Percentiles rank a stretch among this genome's conserved stretches.
Conservation (phyloP, 1,284 basidiomycete genomes). For the Agroathelia rolfsii region DNA sequence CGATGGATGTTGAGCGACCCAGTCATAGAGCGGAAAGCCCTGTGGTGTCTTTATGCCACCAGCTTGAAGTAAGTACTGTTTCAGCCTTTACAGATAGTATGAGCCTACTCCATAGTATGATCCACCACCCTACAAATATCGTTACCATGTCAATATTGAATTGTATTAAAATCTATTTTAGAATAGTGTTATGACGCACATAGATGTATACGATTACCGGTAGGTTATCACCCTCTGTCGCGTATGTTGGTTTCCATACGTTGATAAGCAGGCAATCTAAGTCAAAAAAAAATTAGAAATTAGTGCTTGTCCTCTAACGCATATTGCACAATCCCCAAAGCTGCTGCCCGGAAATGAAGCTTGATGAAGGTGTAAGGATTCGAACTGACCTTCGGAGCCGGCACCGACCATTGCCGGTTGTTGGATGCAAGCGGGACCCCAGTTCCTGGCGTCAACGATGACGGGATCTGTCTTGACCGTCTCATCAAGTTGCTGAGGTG, state of each 20-base stretch:
- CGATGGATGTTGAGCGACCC: slow-evolving; percentile 36
- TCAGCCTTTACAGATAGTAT: not conserved
- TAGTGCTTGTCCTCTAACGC: too few relatives aligned
- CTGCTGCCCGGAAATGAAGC: too few relatives aligned
- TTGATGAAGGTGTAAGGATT: too few relatives aligned
- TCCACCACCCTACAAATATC: slow-evolving; percentile 28
- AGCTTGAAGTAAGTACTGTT: not conserved
- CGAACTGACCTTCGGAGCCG: slow-evolving; percentile 30
- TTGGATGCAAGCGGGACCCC: slow-evolving; percentile 33
- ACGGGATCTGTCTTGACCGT: slow-evolving; percentile 6
- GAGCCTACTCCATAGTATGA: slow-evolving; percentile 24
- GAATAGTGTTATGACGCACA: slow-evolving; percentile 15
- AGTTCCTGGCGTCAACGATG: slow-evolving; percentile 31
- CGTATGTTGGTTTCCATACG: slow-evolving; percentile 38
- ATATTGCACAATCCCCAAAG: too few relatives aligned
- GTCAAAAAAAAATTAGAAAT: slow-evolving; percentile 14
- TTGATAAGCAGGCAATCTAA: slow-evolving; percentile 43
- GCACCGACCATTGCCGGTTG: slow-evolving; percentile 30
- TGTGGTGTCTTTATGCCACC: slow-evolving; percentile 22
- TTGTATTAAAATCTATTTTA: slow-evolving; percentile 11
- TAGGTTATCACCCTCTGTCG: slow-evolving; percentile 30
- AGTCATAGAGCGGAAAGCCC: slow-evolving; percentile 44
- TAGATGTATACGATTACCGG: slow-evolving; percentile 38
- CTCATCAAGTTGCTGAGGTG: slow-evolving; percentile 35
- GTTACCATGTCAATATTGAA: not conserved